Conservation (phyloP, 2,329 filamentous ascomycete genomes). For the Didymella pomorum region DNA sequence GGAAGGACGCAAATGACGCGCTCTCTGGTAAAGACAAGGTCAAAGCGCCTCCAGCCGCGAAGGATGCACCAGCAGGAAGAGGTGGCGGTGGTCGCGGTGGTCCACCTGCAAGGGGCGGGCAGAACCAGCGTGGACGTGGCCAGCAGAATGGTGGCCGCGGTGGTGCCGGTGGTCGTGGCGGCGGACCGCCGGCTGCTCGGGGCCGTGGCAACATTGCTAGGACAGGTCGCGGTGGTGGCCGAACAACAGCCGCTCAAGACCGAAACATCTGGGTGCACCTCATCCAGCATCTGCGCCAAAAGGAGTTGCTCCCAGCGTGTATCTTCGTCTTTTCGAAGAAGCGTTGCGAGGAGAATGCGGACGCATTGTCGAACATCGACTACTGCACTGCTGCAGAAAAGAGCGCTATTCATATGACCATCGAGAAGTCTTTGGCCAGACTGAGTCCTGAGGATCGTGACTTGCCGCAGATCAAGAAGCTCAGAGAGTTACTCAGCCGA, state of each 20-base stretch:
- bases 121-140: slow-evolving; percentile 60
- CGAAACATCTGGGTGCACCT: slow-evolving; percentile 97
- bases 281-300: slow-evolving; percentile 87
- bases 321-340: slow-evolving; percentile 99
- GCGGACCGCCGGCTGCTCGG: slow-evolving; percentile 63
- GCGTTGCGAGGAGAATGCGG: slow-evolving; percentile 94
- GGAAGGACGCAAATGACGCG: slow-evolving; percentile 89
- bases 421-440: slow-evolving; percentile 91
- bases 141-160: slow-evolving; percentile 56
- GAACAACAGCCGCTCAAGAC: slow-evolving; percentile 90
- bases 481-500: slow-evolving; percentile 83
- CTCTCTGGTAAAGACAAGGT: slow-evolving; percentile 83
- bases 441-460: slow-evolving; percentile 88
- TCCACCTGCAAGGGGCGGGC: slow-evolving; percentile 56
- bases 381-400: slow-evolving; percentile 94
- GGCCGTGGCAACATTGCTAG: slow-evolving; percentile 87
- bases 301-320: slow-evolving; percentile 86
- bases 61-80: slow-evolving; percentile 60
- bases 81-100: slow-evolving; percentile 60
- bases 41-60: slow-evolving; percentile 62
- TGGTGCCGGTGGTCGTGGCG: slow-evolving; percentile 62
- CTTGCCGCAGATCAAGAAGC: slow-evolving; percentile 88
- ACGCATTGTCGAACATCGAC: slow-evolving; percentile 92
- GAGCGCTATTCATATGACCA: slow-evolving; percentile 96
- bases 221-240: slow-evolving; percentile 82